These are phyloP conservation scores for Rosellinia necatrix DNA, from an alignment of 2,329 filamentous ascomycete species.

Conservation along the genomic window DNA sequence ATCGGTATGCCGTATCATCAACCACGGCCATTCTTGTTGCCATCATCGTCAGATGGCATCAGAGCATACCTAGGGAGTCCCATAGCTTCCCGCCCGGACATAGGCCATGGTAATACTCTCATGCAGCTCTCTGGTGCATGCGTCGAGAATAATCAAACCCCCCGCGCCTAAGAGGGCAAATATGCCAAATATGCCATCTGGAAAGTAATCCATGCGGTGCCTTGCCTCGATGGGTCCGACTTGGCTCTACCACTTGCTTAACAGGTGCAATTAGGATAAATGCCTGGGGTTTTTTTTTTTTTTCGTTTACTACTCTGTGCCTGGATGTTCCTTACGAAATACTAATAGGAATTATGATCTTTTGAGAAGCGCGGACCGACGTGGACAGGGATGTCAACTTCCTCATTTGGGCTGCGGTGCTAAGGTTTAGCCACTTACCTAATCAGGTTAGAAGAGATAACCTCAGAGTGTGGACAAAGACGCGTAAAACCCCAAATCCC, in stretches of 20 bases:
- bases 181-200: too few relatives aligned
- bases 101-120: too few relatives aligned
- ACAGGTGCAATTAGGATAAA: slow-evolving; percentile 8
- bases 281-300: background rate
- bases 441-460: slow-evolving; percentile 8
- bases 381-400: slow-evolving; percentile 24
- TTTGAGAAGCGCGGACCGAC: background rate
- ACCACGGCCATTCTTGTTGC: too few relatives aligned
- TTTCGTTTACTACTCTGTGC: background rate
- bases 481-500: background rate
- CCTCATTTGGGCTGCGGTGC: slow-evolving; percentile 22
- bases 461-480: background rate
- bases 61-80: too few relatives aligned
- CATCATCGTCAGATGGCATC: too few relatives aligned
- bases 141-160: too few relatives aligned
- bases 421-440: slow-evolving; percentile 9
- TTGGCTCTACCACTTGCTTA: slow-evolving; percentile 4
- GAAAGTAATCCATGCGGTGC: slow-evolving; percentile 4
- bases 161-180: too few relatives aligned
- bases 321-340: slow-evolving; percentile 1
- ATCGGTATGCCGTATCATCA: too few relatives aligned
- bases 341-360: slow-evolving; percentile 12
- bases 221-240: slow-evolving; percentile 13
- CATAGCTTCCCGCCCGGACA: too few relatives aligned
- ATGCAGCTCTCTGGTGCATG: too few relatives aligned